Evolutionary conservation across 208 protist species (phyloP).

Genomic region (Crithidia mellificae): DNA sequence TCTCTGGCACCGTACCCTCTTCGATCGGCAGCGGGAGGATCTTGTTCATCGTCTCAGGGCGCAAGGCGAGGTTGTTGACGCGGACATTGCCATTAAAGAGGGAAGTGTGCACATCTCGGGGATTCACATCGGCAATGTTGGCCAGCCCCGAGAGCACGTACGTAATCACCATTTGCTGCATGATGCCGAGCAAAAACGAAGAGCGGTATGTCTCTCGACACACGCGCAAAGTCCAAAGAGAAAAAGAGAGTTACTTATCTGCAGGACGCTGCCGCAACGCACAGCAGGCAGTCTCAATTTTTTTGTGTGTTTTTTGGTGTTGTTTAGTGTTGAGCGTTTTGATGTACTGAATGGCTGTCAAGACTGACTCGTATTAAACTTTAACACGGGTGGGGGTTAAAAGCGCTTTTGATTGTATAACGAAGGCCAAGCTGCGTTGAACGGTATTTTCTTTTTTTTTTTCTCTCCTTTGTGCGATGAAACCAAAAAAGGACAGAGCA

Average conservation of each 20-base stretch:
- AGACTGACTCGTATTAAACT: too few species aligned
- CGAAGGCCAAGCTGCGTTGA: too few species aligned
- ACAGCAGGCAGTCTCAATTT: too few species aligned
- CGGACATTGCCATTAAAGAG: conserved; percentile 48
- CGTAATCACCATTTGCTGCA: conserved; percentile 74
- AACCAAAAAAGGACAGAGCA: too few species aligned
- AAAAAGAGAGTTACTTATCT: too few species aligned
- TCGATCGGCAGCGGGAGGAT: conserved; percentile 64
- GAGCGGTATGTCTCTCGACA: neutral
- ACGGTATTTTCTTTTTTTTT: too few species aligned
- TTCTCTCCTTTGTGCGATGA: too few species aligned
- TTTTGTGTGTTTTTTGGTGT: too few species aligned
- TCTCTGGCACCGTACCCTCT: conserved; percentile 42
- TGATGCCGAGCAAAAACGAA: conserved; percentile 13
- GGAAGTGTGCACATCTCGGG: conserved; percentile 65
- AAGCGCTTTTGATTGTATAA: too few species aligned
- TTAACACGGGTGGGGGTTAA: too few species aligned
- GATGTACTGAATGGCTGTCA: too few species aligned
- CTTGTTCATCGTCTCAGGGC: conserved; percentile 54
- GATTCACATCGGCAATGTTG: conserved; percentile 74
- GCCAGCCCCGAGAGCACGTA: conserved; percentile 66
- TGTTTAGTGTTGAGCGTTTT: too few species aligned
- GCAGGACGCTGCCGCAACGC: neutral
- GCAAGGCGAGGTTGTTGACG: conserved; percentile 56
- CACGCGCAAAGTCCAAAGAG: neutral